Evolutionary conservation across 2,329 filamentous ascomycete genomes (phyloP), one percentile per base, ranked within the genome.

Genomic region (Fusarium concolor): DNA sequence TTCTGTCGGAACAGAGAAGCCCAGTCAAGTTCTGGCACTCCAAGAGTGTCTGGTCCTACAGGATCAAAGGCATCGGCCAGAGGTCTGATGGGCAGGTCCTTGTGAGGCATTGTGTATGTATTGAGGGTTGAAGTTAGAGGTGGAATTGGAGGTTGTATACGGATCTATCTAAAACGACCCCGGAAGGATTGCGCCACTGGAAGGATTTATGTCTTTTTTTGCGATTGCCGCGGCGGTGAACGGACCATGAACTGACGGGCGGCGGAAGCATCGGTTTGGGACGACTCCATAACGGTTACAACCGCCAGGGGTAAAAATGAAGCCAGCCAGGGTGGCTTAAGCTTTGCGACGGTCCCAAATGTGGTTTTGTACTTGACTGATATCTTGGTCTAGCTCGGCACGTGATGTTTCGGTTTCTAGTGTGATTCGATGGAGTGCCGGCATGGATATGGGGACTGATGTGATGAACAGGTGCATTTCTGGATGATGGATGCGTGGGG

Each of bases 281-380:
- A 63, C 38, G 31, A 63, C 58, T 63, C 60, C 60, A 63, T 63
- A 49, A 49, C 57, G 37, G 31, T 6, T 63, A 62, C 57, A 63
- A 62, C 57, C n/a, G 17, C 17, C 22, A 62, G 31, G 57, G 42
- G 50, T 5, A 12, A 10, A 31, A 14, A 62, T 49, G 49, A 62
- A 39, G 38, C 26, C 26, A 44, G 5, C 49, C 44, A 44, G 49
- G 57, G 24, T 49, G 9, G 9, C 28, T 14, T 28, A 38, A 62
- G 47, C 28, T 42, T 17, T 31, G 11, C 42, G 45, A 44, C 47
- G 15, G 31, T 4, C 56, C 15, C n/a, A 1, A 26, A 3, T 24
- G 5, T 26, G 24, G 24, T n/a, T 5, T 5, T 26, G 24, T 26
- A 5, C 24, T 26, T 26, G 26, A 26, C 14, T 49, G 37, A 49